These are phyloP conservation scores for Emericellopsis atlantica DNA, from an alignment of 2,329 filamentous ascomycete genomes.

Conservation along the genomic window DNA sequence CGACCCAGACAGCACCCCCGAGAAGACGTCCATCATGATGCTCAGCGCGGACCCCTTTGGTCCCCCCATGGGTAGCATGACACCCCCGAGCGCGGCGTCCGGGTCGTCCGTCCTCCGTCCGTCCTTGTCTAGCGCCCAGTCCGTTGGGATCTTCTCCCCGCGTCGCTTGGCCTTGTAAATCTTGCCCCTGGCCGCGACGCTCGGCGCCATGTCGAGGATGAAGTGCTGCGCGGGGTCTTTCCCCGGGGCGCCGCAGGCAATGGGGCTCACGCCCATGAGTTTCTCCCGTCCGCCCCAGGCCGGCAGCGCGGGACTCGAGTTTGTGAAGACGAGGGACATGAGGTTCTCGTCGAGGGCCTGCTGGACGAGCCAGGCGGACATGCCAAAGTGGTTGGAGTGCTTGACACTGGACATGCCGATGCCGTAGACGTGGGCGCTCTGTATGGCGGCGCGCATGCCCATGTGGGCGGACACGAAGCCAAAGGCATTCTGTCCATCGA, in stretches of 20 bases:
- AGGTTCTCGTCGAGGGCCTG: slow-evolving; percentile 61
- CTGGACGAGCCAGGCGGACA: slow-evolving; percentile 71
- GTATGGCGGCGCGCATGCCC: slow-evolving; percentile 56
- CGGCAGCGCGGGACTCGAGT: slow-evolving; percentile 59
- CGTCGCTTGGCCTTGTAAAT: slow-evolving; percentile 57
- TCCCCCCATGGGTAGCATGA: slow-evolving; percentile 79
- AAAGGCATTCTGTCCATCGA: slow-evolving; percentile 59
- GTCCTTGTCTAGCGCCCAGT: slow-evolving; percentile 65
- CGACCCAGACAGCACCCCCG: slow-evolving; percentile 62
- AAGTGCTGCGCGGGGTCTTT: slow-evolving; percentile 40
- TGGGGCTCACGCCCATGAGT: slow-evolving; percentile 61
- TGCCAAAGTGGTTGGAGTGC: slow-evolving; percentile 73
- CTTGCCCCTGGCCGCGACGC: slow-evolving; percentile 57
- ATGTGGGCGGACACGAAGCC: slow-evolving; percentile 58
- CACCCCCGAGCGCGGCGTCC: slow-evolving; percentile 54
- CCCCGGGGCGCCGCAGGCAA: slow-evolving; percentile 65
- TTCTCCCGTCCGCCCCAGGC: slow-evolving; percentile 57
- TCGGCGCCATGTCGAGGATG: slow-evolving; percentile 65
- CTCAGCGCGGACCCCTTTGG: slow-evolving; percentile 67
- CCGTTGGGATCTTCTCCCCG: slow-evolving; percentile 54
- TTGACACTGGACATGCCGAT: slow-evolving; percentile 68
- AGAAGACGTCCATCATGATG: slow-evolving; percentile 87
- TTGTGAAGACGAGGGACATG: slow-evolving; percentile 61
- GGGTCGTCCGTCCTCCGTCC: slow-evolving; percentile 62
- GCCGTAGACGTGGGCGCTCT: slow-evolving; percentile 50